Base-by-base conservation (phyloP, 257 asterid genomes). In the Nicotiana undulata region DNA sequence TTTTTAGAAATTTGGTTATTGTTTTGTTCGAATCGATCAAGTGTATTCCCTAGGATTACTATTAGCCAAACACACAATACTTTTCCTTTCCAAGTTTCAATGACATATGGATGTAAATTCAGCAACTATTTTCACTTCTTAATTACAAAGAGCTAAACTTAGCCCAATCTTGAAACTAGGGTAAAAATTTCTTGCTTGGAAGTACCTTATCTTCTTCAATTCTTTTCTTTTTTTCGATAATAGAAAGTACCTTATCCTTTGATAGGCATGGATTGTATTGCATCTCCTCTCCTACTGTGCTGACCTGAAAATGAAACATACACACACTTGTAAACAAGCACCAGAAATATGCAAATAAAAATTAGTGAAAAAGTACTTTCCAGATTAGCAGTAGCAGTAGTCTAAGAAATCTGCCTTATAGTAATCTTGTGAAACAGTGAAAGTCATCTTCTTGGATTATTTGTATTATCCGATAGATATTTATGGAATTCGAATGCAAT, bases 201-300 rank as follows among this genome's bases (percentile, higher is more conserved):
- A 70, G 12, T 83, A 93, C 99, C 97, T 89, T 89, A 76, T 96
- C 96, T 87, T 92, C 49, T 40, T 40, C 49, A 9, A 9, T 40
- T 40, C 12, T 40, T 40, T 34, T 34, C 8, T 34, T n/a, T 40
- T 40, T 40, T 3, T 9, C 9, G 12, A 40, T 2, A 40, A 40
- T 40, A 40, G 49, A 3, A 64, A 70, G 12, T 83, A 93, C 99
- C 99, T 89, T 90, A 76, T 96, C 96, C 87, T 92, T 96, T 4
- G 98, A 84, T 81, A 96, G 89, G 63, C 99, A 97, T 59, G 98
- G 90, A 85, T 96, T 96, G 85, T 89, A 89, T 79, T 64, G 85
- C 92, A 87, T 89, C 88, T 96, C 98, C 88, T 96, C 98, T 86
- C 90, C 99, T 79, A 96, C 98, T 12, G 98, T 90, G 55, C 87